Evolutionary conservation across 164 flowering plant species (phyloP), one percentile per base, ranked within the genome.

Genomic region (Houttuynia cordata): DNA sequence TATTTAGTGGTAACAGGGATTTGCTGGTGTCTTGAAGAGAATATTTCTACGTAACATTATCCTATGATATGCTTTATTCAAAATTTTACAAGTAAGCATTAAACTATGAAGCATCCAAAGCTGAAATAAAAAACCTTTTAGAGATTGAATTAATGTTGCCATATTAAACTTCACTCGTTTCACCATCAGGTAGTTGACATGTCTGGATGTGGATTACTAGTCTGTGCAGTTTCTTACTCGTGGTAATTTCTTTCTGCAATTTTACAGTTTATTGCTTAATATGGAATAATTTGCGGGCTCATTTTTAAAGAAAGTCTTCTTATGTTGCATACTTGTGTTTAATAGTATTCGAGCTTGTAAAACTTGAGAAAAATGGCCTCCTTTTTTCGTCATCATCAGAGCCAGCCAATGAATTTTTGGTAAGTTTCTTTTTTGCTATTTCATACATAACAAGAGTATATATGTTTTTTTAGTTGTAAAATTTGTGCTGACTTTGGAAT

Each of bases 191-290:
- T 93, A 60, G 99, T 93, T 57, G 99, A 93, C 70, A 93, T 90
- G 99, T 90, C 88, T 71, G 99, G 96, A 39, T 90, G 99, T 76
- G 95, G 99, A 49, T 71, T 93, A 40, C 99, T 97, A 57, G 99
- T 90, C 55, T 90, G 97, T 80, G 96, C 96, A 63, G 94, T 82
- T 65, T 88, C 96, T 21, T 93, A 78, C 79, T 88, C 96, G 40
- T 93, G 98, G 98, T 93, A 79, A 77, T 47, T 34, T 65, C 58
- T 10, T 53, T 62, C 22, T 22, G 17, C n/a, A n/a, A n/a, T n/a
- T n/a, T n/a, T n/a, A n/a, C n/a, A n/a, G n/a, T n/a, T n/a, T n/a
- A n/a, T n/a, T 53, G 53, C 42, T 22, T 56, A 24, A 62, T 22
- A 51, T 51, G 47, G 13, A 25, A 19, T 9, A 22, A 54, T 9